phyloP scores from a whole-genome alignment of 2,329 filamentous ascomycete species.

The Colletotrichum plurivorum region DNA sequence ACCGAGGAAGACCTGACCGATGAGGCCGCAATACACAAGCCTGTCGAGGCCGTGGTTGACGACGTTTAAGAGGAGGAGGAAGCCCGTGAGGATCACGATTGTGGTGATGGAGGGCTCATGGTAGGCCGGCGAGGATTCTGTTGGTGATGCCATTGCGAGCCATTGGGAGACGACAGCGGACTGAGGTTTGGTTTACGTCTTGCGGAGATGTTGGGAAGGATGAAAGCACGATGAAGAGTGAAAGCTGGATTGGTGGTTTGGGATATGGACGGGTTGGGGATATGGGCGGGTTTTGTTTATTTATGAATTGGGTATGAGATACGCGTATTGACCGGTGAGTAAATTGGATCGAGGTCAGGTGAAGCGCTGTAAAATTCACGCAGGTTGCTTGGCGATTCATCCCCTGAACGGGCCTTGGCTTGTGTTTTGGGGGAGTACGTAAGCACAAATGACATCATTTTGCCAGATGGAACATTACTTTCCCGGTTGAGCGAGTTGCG shows the following conservation, averaged over 20 bases:
- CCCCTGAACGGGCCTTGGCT: background rate
- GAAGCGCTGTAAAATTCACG: background rate
- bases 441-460: conserved; percentile 10
- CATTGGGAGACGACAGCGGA: too few species aligned
- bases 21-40: conserved; percentile 76
- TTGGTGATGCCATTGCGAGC: conserved; percentile 11
- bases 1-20: conserved; percentile 80
- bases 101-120: conserved; percentile 73
- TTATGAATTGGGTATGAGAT: too few species aligned
- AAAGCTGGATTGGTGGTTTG: background rate
- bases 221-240: background rate
- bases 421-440: background rate
- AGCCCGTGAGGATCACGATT: conserved; percentile 72
- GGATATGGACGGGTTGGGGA: background rate
- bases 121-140: conserved; percentile 62
- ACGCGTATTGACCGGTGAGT: background rate
- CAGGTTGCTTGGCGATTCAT: conserved; percentile 11
- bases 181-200: too few species aligned
- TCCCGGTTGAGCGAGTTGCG: too few species aligned
- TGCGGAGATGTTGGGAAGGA: too few species aligned
- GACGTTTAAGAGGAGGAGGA: conserved; percentile 74
- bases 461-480: background rate
- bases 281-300: background rate
- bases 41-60: conserved; percentile 70
- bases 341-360: background rate